Conservation (phyloP, 2,329 filamentous ascomycete genomes). For the Escovopsis weberi region DNA sequence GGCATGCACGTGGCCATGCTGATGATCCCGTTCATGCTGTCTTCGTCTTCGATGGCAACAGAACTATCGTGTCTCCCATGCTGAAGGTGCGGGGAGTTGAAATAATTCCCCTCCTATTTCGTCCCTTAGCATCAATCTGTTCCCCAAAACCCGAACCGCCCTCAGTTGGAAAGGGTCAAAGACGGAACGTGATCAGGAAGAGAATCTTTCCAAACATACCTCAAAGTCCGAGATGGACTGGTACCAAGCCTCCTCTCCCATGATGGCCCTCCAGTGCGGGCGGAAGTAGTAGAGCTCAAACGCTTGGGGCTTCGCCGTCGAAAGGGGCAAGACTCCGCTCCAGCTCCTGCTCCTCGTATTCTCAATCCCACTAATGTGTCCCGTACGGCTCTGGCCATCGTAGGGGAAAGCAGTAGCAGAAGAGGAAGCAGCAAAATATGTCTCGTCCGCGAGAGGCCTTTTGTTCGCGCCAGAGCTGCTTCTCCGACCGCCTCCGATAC, state of each 20-base stretch:
- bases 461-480: background rate
- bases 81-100: slow-evolving; percentile 2
- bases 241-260: slow-evolving; percentile 6
- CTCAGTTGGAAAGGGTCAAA: background rate
- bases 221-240: slow-evolving; percentile 9
- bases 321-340: no score
- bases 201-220: slow-evolving; percentile 2
- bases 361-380: no score
- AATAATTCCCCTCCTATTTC: slow-evolving; percentile 1
- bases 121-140: background rate
- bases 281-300: background rate
- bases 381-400: no score
- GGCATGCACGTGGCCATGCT: no score
- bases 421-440: background rate
- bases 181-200: background rate
- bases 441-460: background rate
- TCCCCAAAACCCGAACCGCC: background rate
- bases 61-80: background rate
- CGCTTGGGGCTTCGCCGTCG: no score
- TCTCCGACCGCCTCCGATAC: no score
- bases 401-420: background rate
- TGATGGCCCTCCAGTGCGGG: slow-evolving; percentile 2
- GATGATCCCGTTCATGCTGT: no score
- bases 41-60: background rate
- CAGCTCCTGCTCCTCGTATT: no score